A percentile compares a stretch with the other conserved stretches of the same genome.
Evolutionary conservation across 148 eudicot species (phyloP).

Genomic region (Oxyria digyna): DNA sequence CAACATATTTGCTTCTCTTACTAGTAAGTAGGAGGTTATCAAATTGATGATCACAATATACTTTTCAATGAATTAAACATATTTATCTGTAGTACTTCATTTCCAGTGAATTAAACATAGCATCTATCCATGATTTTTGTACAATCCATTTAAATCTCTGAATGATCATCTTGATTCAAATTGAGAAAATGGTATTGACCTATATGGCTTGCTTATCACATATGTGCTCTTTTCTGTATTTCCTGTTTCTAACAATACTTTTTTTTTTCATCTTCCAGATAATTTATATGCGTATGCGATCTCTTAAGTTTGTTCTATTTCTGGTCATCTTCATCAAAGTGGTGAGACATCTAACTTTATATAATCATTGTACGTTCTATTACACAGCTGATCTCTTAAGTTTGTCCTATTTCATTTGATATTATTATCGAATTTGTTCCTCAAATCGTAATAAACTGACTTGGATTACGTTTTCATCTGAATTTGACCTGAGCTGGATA

Average conservation of each 20-base stretch:
- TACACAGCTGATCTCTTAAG: background rate
- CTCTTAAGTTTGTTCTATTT: constrained; percentile 30
- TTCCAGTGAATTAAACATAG: background rate
- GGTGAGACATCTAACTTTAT: constrained; percentile 26
- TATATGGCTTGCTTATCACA: background rate
- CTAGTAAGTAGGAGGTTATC: background rate
- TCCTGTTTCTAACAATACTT: background rate
- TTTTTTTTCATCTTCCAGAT: constrained; percentile 27
- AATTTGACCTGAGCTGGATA: background rate
- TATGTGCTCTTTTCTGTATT: background rate
- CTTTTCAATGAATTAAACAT: no score
- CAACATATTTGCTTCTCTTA: background rate
- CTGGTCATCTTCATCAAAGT: constrained; percentile 18
- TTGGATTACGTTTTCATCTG: background rate
- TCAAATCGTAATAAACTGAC: background rate
- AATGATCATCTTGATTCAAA: background rate
- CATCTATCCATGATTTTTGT: background rate
- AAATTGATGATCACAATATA: background rate
- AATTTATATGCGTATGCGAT: constrained; percentile 60
- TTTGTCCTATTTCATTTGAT: constrained; percentile 6
- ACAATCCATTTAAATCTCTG: background rate
- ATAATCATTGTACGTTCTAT: background rate
- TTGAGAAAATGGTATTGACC: background rate
- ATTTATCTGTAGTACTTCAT: background rate
- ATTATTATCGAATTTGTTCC: background rate